Conservation (phyloP, 2,329 filamentous ascomycete genomes). For the Botrytis porri region DNA sequence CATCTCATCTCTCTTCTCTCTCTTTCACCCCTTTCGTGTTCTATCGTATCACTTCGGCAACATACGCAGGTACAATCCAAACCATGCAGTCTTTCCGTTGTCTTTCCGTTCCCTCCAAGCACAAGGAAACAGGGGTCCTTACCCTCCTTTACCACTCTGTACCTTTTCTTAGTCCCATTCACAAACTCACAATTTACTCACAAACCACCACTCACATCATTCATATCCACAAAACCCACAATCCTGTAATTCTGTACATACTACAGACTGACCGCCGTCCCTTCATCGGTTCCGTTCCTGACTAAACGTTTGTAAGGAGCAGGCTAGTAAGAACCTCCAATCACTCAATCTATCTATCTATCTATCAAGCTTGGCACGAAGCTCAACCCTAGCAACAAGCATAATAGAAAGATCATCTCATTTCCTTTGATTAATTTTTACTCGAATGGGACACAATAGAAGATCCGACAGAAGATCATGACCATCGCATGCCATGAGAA, state of each 20-base stretch:
- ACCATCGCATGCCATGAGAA: not conserved
- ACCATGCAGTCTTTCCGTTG: constrained; percentile 3
- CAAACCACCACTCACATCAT: not conserved
- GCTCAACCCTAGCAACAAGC: not conserved
- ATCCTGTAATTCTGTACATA: too few species aligned
- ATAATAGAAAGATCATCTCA: not conserved
- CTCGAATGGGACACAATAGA: not conserved
- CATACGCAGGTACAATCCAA: not conserved
- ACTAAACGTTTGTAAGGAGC: not conserved
- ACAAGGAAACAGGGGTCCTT: not conserved
- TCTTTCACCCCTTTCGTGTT: not conserved
- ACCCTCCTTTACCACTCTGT: not conserved
- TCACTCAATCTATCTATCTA: not conserved
- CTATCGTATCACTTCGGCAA: not conserved
- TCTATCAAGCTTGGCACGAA: not conserved
- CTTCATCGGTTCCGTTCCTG: constrained; percentile 2
- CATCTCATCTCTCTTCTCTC: not conserved
- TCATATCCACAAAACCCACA: not conserved
- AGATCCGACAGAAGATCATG: constrained; percentile 1
- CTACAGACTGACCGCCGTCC: not conserved
- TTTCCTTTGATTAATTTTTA: not conserved
- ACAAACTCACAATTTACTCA: not conserved
- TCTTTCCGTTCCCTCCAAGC: not conserved
- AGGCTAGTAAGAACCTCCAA: not conserved
- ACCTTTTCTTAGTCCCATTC: not conserved